phyloP scores from a whole-genome alignment of 2,329 filamentous ascomycete genomes.

The Onygenales sp. region DNA sequence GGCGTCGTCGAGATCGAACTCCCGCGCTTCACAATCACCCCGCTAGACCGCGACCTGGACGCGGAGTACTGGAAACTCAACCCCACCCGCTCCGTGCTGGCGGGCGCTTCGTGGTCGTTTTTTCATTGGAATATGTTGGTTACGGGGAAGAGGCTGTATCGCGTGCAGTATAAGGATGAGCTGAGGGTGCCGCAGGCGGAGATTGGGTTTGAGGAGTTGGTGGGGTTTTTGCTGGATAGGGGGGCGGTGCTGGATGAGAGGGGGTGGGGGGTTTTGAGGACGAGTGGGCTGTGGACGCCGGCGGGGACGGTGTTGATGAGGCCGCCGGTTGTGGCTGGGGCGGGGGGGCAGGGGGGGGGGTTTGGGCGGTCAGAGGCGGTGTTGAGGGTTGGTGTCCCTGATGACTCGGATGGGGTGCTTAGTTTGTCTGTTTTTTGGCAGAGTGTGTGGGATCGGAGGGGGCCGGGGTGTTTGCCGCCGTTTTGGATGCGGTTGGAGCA shows the following conservation, averaged over 20 bases:
- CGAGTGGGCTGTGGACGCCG: slow-evolving; percentile 52
- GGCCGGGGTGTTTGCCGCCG: slow-evolving; percentile 45
- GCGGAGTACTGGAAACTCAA: slow-evolving; percentile 51
- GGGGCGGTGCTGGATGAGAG: slow-evolving; percentile 52
- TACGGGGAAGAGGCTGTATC: slow-evolving; percentile 53
- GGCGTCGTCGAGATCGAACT: slow-evolving; percentile 58
- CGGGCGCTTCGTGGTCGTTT: slow-evolving; percentile 54
- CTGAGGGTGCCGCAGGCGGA: slow-evolving; percentile 39
- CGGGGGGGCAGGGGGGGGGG: slow-evolving; percentile 19
- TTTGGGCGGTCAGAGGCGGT: slow-evolving; percentile 19
- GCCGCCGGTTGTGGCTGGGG: slow-evolving; percentile 38
- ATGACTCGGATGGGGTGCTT: slow-evolving; percentile 53
- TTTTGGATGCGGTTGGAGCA: slow-evolving; percentile 41
- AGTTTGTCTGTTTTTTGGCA: slow-evolving; percentile 51
- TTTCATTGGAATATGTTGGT: slow-evolving; percentile 58
- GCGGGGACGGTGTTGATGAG: slow-evolving; percentile 49
- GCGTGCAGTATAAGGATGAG: slow-evolving; percentile 51
- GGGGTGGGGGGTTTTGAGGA: slow-evolving; percentile 49
- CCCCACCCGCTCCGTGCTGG: slow-evolving; percentile 42
- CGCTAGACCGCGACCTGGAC: slow-evolving; percentile 47
- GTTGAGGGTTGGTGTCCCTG: slow-evolving; percentile 45
- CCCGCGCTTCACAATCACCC: slow-evolving; percentile 54
- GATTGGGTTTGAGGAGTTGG: slow-evolving; percentile 49
- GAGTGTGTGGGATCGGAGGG: slow-evolving; percentile 44
- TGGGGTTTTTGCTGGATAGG: slow-evolving; percentile 54